Conservation (phyloP, 2,329 filamentous ascomycete genomes). For the Rhexocercosporidium sp. region DNA sequence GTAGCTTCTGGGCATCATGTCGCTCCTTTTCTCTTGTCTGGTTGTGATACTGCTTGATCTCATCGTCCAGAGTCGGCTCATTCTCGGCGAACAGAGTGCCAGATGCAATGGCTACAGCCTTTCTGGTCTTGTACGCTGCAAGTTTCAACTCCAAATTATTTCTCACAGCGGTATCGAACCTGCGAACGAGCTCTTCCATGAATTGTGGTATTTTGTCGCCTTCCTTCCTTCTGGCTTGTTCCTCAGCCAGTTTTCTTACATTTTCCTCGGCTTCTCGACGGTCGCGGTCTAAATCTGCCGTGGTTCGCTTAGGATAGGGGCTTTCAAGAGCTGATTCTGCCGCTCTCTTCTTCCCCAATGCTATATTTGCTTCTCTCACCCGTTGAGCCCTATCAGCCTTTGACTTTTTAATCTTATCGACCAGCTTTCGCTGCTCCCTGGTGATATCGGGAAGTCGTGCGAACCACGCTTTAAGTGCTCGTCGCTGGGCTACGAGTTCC, state of each 20-base stretch:
- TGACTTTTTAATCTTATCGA: background rate
- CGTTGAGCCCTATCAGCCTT: background rate
- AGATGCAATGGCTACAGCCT: background rate
- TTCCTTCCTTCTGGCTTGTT: background rate
- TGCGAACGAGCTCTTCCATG: background rate
- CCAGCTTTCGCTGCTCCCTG: background rate
- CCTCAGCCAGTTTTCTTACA: background rate
- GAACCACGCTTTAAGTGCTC: background rate
- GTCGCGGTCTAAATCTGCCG: background rate
- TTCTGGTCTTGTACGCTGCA: background rate
- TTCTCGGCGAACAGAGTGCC: background rate
- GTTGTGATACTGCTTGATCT: background rate
- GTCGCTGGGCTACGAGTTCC: background rate
- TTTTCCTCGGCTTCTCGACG: background rate
- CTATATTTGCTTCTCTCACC: background rate
- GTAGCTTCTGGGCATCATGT: background rate
- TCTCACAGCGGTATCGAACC: background rate
- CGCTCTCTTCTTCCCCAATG: constrained; percentile 3
- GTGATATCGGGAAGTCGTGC: background rate
- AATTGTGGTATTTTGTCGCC: background rate
- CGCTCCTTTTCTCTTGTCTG: background rate
- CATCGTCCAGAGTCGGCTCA: background rate
- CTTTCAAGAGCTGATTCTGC: background rate
- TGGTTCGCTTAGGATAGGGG: background rate
- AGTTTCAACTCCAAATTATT: background rate